Base-by-base conservation (phyloP, 208 protist species). In the Polymyxa betae region DNA sequence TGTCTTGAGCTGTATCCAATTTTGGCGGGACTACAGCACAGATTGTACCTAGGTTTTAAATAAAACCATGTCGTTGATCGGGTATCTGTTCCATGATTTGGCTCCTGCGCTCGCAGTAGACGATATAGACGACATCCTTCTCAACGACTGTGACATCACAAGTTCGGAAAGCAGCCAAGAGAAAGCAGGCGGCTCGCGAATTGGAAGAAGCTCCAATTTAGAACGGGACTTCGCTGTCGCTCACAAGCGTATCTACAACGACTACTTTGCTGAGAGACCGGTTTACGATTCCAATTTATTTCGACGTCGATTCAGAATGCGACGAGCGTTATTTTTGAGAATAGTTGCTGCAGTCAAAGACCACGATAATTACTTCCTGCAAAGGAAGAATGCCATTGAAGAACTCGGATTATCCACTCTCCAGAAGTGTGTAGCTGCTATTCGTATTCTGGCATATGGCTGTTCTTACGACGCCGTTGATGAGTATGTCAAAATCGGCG, bases 401-500 rank as follows among this genome's bases (percentile, higher is more conserved):
- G 12, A 60, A 60, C 24, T 24, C 49, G 49, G 49, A 60, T 24
- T 60, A 24, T 60, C 49, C 49, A 60, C 72, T n/a, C 5, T 82
- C 12, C 72, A 82, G n/a, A 82, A 82, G 40, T 5, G 5, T n/a
- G n/a, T 35, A 5, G n/a, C 35, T 5, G 72, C 72, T 5, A 43
- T 82, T 35, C 72, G 72, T 5, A 5, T 40, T 20, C 5, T 82
- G 35, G 40, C 72, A 35, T 82, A 35, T 45, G 72, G 72, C 5
- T 20, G 10, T 35, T 5, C 16, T 43, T 5, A 5, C 5, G 35
- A 82, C n/a, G 72, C n/a, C 5, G 5, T 5, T 12, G 72, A 82
- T n/a, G 72, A 82, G n/a, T 45, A 82, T 35, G 16, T 82, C n/a
- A 5, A n/a, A 82, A 35, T 82, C 72, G 72, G 35, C 5, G 72